Conservation (phyloP, 2,329 filamentous ascomycete genomes). For the Fusarium oligoseptatum region DNA sequence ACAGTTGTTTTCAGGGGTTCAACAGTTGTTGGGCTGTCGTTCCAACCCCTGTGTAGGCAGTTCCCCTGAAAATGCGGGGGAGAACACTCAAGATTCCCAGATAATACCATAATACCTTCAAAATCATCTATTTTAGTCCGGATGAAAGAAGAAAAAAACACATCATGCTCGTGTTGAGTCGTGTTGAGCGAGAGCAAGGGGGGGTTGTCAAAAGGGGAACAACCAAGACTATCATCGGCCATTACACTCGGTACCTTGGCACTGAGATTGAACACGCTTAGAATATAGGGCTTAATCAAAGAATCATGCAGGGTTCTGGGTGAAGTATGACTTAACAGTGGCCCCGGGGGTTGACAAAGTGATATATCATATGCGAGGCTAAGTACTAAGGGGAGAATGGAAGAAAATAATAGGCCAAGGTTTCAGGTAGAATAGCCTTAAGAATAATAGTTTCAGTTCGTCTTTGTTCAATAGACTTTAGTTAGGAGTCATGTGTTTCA, state of each 20-base stretch:
- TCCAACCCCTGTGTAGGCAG: not conserved
- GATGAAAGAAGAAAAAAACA: not conserved
- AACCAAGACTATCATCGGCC: not conserved
- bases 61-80: not conserved
- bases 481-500: no score
- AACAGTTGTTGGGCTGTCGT: not conserved
- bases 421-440: not conserved
- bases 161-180: not conserved
- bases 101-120: fast-evolving
- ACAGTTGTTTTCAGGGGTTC: not conserved
- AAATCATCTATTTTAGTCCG: fast-evolving
- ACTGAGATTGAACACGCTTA: not conserved
- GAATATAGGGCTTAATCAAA: fast-evolving
- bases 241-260: not conserved
- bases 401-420: not conserved
- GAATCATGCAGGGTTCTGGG: not conserved
- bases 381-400: not conserved
- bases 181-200: not conserved
- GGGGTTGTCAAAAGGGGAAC: not conserved
- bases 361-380: not conserved
- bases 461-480: not conserved
- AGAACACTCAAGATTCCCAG: not conserved
- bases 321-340: not conserved
- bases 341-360: not conserved
- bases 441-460: not conserved